Percentiles rank a stretch among this genome's conserved stretches.
Conservation (phyloP, 2,329 filamentous ascomycete genomes). For the Claviceps africana region DNA sequence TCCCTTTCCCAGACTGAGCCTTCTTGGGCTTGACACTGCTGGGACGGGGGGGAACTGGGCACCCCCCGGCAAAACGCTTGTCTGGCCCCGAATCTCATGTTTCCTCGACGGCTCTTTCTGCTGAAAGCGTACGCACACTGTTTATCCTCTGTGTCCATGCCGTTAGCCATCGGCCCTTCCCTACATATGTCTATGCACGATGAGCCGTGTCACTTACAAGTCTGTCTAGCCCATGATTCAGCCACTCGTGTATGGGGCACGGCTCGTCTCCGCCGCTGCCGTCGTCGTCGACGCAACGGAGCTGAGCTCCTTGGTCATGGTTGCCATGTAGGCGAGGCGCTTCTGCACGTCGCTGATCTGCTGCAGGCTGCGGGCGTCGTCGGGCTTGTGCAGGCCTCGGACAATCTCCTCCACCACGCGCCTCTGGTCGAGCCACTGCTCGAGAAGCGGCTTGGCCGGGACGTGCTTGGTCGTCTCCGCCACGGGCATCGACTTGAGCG, state of each 20-base stretch:
- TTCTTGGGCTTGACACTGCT: background rate
- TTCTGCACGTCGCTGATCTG: slow-evolving; percentile 38
- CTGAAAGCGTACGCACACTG: background rate
- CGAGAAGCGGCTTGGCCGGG: slow-evolving; percentile 27
- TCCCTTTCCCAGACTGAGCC: background rate
- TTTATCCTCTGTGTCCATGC: background rate
- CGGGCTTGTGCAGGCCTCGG: slow-evolving; percentile 32
- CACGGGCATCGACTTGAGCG: slow-evolving; percentile 26
- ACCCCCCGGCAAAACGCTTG: background rate
- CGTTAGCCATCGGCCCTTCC: too few relatives aligned
- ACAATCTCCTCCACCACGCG: slow-evolving; percentile 48
- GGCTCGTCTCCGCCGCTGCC: background rate
- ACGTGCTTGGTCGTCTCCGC: slow-evolving; percentile 18
- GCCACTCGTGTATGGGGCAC: slow-evolving; percentile 2
- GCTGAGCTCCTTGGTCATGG: slow-evolving; percentile 23
- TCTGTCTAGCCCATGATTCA: slow-evolving; percentile 1
- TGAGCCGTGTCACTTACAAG: background rate
- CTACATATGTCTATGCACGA: too few relatives aligned
- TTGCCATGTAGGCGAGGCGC: slow-evolving; percentile 36
- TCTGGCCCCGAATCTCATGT: background rate
- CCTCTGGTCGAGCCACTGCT: slow-evolving; percentile 49
- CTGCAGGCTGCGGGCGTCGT: slow-evolving; percentile 38
- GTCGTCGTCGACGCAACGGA: background rate
- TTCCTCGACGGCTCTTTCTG: background rate
- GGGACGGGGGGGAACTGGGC: background rate